phyloP scores from a whole-genome alignment of 257 asterid genomes.

The Gentiana macrophylla region DNA sequence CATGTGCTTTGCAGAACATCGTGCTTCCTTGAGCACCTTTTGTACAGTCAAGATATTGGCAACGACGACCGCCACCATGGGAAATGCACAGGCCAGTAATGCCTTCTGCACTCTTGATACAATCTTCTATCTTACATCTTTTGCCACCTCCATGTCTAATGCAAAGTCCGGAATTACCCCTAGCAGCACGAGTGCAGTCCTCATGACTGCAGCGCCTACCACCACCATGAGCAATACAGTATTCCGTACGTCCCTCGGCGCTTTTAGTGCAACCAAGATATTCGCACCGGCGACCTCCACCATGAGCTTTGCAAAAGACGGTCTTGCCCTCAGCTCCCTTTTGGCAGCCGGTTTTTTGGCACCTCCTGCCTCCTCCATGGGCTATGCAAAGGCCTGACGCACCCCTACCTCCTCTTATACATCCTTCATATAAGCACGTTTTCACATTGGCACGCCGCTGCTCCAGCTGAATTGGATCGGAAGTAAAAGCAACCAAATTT shows the following conservation, averaged over 20 bases:
- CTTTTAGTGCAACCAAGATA: constrained; percentile 60
- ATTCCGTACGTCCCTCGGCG: constrained; percentile 56
- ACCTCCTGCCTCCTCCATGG: constrained; percentile 67
- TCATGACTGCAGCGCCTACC: constrained; percentile 46
- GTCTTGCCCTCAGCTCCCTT: constrained; percentile 67
- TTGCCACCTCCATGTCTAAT: constrained; percentile 69
- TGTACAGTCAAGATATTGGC: constrained; percentile 39
- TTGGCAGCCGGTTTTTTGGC: constrained; percentile 44
- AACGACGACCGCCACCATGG: constrained; percentile 58
- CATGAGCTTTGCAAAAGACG: constrained; percentile 51
- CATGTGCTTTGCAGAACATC: constrained; percentile 50
- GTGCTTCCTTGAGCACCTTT: constrained; percentile 69
- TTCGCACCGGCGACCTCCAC: constrained; percentile 50
- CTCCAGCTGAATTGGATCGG: constrained; percentile 12
- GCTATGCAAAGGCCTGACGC: constrained; percentile 61
- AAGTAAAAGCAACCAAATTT: constrained; percentile 11
- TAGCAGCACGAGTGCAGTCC: constrained; percentile 48
- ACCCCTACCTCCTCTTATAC: constrained; percentile 61
- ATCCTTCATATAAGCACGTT: constrained; percentile 37
- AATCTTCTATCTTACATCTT: constrained; percentile 45
- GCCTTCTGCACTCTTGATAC: constrained; percentile 54
- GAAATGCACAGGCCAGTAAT: constrained; percentile 52
- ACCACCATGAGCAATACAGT: constrained; percentile 55
- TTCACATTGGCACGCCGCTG: constrained; percentile 25
- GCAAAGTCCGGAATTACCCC: constrained; percentile 51